Evolutionary conservation across 768 basidiomycete species (phyloP).

Genomic region (Nidularia sp.): DNA sequence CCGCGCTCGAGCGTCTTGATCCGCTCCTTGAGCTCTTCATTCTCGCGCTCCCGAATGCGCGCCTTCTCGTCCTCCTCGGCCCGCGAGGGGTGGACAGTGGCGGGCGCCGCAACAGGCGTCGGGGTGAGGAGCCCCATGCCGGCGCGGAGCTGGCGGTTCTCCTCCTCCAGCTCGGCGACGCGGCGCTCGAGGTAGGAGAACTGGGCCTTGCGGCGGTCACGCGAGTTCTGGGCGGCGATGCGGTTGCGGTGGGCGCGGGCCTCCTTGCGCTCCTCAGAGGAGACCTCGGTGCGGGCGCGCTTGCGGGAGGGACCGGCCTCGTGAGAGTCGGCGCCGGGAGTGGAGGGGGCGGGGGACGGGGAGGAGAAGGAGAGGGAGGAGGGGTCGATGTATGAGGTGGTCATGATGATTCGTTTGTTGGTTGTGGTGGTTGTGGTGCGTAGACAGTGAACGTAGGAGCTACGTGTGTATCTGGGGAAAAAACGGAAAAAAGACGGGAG

Average conservation of each 20-base stretch:
- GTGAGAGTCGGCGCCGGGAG: constrained; percentile 10
- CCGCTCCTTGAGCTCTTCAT: constrained; percentile 69
- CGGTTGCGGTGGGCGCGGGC: constrained; percentile 89
- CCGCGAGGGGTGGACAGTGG: constrained; percentile 13
- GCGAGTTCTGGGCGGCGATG: constrained; percentile 90
- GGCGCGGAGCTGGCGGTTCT: constrained; percentile 73
- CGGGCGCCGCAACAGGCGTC: constrained; percentile 18
- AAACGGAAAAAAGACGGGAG: constrained; percentile 4
- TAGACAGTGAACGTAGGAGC: constrained; percentile 3
- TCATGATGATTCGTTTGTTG: constrained; percentile 2
- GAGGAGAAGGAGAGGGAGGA: constrained; percentile 24
- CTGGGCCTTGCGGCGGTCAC: constrained; percentile 87
- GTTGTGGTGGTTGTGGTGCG: neutral
- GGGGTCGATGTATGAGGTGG: constrained; percentile 21
- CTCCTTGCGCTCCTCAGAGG: constrained; percentile 79
- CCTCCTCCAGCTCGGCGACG: constrained; percentile 74
- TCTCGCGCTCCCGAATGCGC: constrained; percentile 60
- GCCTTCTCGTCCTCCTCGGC: constrained; percentile 38
- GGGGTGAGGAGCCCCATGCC: constrained; percentile 29
- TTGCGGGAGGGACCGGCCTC: constrained; percentile 62
- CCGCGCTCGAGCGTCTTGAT: constrained; percentile 77
- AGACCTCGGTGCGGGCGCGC: constrained; percentile 54
- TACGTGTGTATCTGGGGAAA: constrained; percentile 1
- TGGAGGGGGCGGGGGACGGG: constrained; percentile 16
- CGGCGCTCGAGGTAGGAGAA: constrained; percentile 63